Conservation (phyloP, 179 eudicot species). For the Spergularia azorica region DNA sequence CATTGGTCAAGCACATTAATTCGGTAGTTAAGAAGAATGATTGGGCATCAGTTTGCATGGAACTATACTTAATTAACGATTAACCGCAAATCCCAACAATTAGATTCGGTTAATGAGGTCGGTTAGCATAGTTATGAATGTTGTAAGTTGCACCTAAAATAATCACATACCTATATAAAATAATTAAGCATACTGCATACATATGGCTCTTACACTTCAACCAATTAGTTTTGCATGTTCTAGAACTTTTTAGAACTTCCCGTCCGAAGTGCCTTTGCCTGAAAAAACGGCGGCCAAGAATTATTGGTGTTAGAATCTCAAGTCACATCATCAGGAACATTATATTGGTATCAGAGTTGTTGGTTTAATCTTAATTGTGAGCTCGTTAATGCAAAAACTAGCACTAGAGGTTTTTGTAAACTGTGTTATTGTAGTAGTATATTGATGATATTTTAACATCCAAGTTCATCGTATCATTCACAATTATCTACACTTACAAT, state of each 20-base stretch:
- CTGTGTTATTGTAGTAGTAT: too few relatives aligned
- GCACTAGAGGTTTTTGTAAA: too few relatives aligned
- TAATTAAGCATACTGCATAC: conserved; percentile 27
- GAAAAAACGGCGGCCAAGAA: background rate
- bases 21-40: conserved; percentile 9
- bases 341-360: too few relatives aligned
- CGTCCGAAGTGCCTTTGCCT: conserved; percentile 3
- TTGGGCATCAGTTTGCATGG: conserved; percentile 7
- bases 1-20: background rate
- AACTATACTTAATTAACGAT: background rate
- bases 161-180: too few relatives aligned
- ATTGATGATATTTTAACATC: too few relatives aligned
- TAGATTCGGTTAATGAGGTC: conserved; percentile 46
- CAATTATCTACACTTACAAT: too few relatives aligned
- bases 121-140: background rate
- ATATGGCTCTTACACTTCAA: too few relatives aligned
- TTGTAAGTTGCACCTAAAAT: too few relatives aligned
- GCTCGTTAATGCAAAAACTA: too few relatives aligned
- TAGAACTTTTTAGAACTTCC: background rate
- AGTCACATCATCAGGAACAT: too few relatives aligned
- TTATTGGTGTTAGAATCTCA: background rate
- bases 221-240: background rate
- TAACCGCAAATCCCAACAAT: conserved; percentile 31
- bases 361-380: too few relatives aligned
- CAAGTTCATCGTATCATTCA: too few relatives aligned